Conservation (phyloP, 768 basidiomycete genomes). For the Boletus subparvulus region DNA sequence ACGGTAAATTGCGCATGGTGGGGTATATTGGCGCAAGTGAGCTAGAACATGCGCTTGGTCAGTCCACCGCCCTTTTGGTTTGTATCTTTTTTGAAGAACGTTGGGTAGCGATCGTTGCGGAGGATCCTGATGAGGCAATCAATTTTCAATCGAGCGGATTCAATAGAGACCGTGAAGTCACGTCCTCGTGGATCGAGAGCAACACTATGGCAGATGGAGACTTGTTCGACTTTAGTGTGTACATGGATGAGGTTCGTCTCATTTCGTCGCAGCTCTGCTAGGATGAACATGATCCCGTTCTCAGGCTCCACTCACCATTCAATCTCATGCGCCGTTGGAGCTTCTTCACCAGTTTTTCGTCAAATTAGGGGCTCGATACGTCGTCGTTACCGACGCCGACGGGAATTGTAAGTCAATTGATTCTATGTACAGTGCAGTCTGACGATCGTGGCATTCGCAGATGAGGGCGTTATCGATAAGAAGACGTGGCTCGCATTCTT, state of each 20-base stretch:
- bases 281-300: slow-evolving; percentile 1
- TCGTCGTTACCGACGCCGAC: slow-evolving; percentile 79
- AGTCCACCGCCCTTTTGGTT: slow-evolving; percentile 27
- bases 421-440: neutral
- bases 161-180: slow-evolving; percentile 40
- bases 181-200: slow-evolving; percentile 56
- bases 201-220: slow-evolving; percentile 36
- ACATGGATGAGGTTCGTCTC: slow-evolving; percentile 78
- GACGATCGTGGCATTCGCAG: slow-evolving; percentile 36
- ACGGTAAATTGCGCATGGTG: slow-evolving; percentile 60
- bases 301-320: slow-evolving; percentile 85
- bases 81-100: neutral
- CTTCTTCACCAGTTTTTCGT: slow-evolving; percentile 92
- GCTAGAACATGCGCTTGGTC: slow-evolving; percentile 89
- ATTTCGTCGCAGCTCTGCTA: neutral
- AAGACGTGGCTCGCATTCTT: slow-evolving; percentile 92
- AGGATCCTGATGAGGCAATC: slow-evolving; percentile 64
- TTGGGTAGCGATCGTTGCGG: slow-evolving; percentile 67
- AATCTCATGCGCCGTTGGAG: slow-evolving; percentile 83
- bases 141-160: slow-evolving; percentile 56
- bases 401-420: slow-evolving; percentile 64
- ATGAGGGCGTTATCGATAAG: slow-evolving; percentile 91
- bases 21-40: slow-evolving; percentile 94
- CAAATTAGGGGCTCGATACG: slow-evolving; percentile 89
- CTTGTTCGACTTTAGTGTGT: slow-evolving; percentile 78